Base-by-base conservation (phyloP, 2,329 filamentous ascomycete species). In the Diaporthe vexans region DNA sequence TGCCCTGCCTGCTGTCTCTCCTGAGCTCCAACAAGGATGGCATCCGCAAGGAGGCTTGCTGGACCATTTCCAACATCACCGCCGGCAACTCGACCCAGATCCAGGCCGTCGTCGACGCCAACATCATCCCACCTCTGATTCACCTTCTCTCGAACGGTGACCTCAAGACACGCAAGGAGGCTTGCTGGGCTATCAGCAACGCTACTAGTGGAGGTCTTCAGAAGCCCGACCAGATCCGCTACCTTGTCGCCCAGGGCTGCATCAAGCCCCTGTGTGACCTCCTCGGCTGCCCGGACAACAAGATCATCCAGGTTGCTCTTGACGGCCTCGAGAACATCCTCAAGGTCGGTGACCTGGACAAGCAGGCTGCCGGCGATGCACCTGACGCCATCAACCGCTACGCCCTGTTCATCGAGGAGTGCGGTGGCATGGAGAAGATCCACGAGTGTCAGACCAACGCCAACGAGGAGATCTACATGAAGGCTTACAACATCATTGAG, bases 401-500 rank as follows among this genome's bases (percentile, higher is more conserved):
- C 81, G 97, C 97, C 61, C 91, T 99, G 77, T 98, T 97, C 86
- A 99, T 99, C 79, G 97, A 99, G 86, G 97, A 99, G 86, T 97
- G 95, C 79, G 95, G 95, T 81, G 97, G 97, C 78, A 99, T 99
- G 97, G 97, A 98, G 89, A 98, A 98, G 93, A 98, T 99, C 79
- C 97, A 99, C 87, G 96, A 98, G 80, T 98, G 97, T 91, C 97
- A 99, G 89, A 98, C 97, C 88, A 99, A 99, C 81, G 96, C 96
- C 88, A 99, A 99, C 86, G 97, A 99, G 87, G 97, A 99, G 87
- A 99, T 99, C 80, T 99, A 99, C 90, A 98, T 99, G 96, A 99
- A 99, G 92, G 97, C 97, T 0, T 99, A 98, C 90, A 98, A 97
- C 90, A 99, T 99, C 86, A 99, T 99, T 79, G 97, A 99, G 90